Percentiles rank a stretch among this genome's conserved stretches.
Conservation (phyloP, 2,329 filamentous ascomycete species). For the Curvularia sp. region DNA sequence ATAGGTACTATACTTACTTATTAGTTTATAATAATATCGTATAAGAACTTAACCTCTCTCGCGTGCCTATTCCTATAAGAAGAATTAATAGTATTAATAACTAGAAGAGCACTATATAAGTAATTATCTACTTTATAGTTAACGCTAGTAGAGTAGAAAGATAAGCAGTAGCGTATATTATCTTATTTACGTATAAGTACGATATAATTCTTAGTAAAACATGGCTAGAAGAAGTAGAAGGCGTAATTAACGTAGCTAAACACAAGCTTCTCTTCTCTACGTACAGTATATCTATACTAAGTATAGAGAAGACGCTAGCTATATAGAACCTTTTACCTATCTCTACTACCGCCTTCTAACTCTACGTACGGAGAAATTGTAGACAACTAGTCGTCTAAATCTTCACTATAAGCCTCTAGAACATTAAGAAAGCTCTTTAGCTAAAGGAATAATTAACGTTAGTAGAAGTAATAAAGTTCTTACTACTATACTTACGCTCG, state of each 20-base stretch:
- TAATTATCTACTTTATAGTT: too few relatives aligned
- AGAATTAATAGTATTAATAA: too few relatives aligned
- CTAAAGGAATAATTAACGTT: background rate
- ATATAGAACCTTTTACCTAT: background rate
- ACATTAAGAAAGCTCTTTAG: background rate
- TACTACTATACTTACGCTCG: background rate
- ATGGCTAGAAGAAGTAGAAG: background rate
- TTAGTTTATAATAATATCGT: too few relatives aligned
- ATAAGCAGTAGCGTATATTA: too few relatives aligned
- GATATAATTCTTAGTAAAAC: background rate
- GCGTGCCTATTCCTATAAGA: too few relatives aligned
- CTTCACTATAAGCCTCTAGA: background rate
- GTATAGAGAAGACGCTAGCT: too few relatives aligned
- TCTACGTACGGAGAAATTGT: background rate
- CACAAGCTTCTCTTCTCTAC: background rate
- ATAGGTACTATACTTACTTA: too few relatives aligned
- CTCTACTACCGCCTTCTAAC: background rate
- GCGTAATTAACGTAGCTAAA: background rate
- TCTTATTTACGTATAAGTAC: too few relatives aligned
- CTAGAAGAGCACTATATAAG: too few relatives aligned
- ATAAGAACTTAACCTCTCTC: too few relatives aligned
- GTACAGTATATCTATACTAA: too few relatives aligned
- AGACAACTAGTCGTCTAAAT: background rate
- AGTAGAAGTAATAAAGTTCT: background rate
- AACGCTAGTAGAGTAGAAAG: too few relatives aligned